These are phyloP conservation scores for Nannochloropsis gaditana DNA, from an alignment of 108 stramenopile species.

Conservation along the genomic window DNA sequence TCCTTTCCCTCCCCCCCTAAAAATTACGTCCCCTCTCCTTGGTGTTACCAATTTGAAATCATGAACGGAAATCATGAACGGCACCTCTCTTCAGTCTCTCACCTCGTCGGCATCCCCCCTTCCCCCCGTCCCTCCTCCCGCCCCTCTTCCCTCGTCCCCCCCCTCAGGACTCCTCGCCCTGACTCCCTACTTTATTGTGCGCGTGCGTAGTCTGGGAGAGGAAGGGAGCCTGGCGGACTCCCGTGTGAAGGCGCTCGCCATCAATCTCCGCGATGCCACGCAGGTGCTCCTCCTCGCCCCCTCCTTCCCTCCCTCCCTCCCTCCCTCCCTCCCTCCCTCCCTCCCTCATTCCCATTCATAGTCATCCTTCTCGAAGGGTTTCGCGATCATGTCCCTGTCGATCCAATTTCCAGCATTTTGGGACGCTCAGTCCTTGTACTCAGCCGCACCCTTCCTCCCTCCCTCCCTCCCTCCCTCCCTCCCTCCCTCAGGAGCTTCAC, in stretches of 20 bases:
- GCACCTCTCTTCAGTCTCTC: too few relatives aligned
- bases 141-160: neutral
- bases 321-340: slow-evolving; percentile 19
- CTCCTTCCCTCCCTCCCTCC: slow-evolving; percentile 11
- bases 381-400: too few relatives aligned
- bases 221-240: neutral
- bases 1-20: too few relatives aligned
- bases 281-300: slow-evolving; percentile 26
- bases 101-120: neutral
- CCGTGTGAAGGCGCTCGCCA: slow-evolving; percentile 36
- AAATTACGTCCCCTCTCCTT: too few relatives aligned
- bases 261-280: slow-evolving; percentile 36
- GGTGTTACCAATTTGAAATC: neutral
- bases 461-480: neutral
- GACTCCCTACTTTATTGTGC: neutral
- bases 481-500: neutral
- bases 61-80: neutral
- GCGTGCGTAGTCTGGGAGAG: neutral
- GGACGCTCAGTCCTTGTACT: neutral
- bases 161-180: too few relatives aligned
- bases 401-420: too few relatives aligned
- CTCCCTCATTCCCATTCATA: neutral
- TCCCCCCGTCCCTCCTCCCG: neutral
- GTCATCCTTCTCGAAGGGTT: too few relatives aligned
- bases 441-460: neutral